A percentile compares a stretch with the other conserved stretches of the same genome.
phyloP scores from a whole-genome alignment of 2,329 filamentous ascomycete genomes.

The Xylaria digitata region DNA sequence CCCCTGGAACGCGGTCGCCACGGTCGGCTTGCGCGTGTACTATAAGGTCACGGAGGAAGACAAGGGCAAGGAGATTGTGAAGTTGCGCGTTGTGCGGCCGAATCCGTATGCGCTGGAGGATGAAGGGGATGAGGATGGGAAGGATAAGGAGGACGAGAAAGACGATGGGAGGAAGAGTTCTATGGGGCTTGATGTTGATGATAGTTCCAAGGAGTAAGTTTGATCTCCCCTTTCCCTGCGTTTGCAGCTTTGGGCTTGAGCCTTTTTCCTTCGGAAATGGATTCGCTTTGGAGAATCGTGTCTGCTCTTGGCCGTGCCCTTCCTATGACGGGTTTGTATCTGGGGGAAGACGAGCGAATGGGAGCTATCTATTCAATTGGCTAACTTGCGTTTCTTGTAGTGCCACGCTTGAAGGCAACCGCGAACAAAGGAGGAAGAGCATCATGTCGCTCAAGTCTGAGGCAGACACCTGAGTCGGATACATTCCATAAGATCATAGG shows the following conservation, averaged over 20 bases:
- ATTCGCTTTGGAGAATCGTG: too few species aligned
- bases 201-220: constrained; percentile 49
- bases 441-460: constrained; percentile 42
- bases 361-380: neutral
- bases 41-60: constrained; percentile 57
- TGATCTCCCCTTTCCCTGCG: neutral
- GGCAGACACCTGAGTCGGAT: constrained; percentile 3
- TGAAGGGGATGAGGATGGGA: constrained; percentile 41
- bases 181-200: constrained; percentile 53
- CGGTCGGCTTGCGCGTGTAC: constrained; percentile 71
- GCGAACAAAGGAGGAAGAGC: constrained; percentile 49
- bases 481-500: neutral
- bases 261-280: neutral
- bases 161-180: constrained; percentile 46
- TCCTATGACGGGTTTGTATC: neutral
- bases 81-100: constrained; percentile 55
- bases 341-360: neutral
- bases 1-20: constrained; percentile 72
- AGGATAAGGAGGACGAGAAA: constrained; percentile 43
- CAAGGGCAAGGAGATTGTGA: constrained; percentile 51
- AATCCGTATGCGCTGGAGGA: constrained; percentile 48
- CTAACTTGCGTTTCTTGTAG: constrained; percentile 12
- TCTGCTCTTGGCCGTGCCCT: neutral
- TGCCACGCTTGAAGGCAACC: constrained; percentile 48
- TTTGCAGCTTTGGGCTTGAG: neutral